Evolutionary conservation across 192 early-diverging fungal genomes (phyloP), one percentile per base, ranked within the genome.

Genomic region (Powellomyces hirtus): DNA sequence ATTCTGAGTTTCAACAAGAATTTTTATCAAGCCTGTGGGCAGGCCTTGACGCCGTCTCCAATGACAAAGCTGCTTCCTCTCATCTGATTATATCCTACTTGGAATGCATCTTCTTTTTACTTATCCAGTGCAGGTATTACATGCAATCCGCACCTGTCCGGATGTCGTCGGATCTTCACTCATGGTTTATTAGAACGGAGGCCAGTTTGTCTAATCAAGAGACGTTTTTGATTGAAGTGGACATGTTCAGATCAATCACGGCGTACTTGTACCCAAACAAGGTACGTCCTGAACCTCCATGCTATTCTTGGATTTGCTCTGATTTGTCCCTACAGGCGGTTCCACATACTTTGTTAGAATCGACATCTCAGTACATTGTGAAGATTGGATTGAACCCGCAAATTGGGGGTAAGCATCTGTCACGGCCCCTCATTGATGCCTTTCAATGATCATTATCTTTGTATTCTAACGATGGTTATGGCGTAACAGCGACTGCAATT

Each of bases 11-110:
- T 46, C 75, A 75, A 35, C 69, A 68, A 26, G 82, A 87, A 45
- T 80, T 91, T 76, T 90, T 92, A 66, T 67, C 70, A 1, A 77
- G 75, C 63, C 10, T 81, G 60, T 89, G 84, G 89, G 72, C 75
- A 42, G 86, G 88, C 1, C 51, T 87, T 7, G 64, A 68, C 1
- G 84, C 51, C 50, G 64, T 18, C n/a, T 16, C 46, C 46, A 72
- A 50, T 49, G 62, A 51, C 26, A 81, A 77, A 49, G 77, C 81
- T 0, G 50, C 62, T 0, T 34, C 81, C 8, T n/a, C n/a, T n/a
- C n/a, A n/a, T n/a, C 87, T 90, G 31, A 34, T 91, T 22, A 76
- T 86, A 34, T 73, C 88, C 7, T 89, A 89, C 68, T 30, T 73
- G 36, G 89, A 92, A 71, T 92, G 90, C 63, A 57, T 80, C 16